Conservation (phyloP, 768 basidiomycete species). For the Mycena epipterygia region DNA sequence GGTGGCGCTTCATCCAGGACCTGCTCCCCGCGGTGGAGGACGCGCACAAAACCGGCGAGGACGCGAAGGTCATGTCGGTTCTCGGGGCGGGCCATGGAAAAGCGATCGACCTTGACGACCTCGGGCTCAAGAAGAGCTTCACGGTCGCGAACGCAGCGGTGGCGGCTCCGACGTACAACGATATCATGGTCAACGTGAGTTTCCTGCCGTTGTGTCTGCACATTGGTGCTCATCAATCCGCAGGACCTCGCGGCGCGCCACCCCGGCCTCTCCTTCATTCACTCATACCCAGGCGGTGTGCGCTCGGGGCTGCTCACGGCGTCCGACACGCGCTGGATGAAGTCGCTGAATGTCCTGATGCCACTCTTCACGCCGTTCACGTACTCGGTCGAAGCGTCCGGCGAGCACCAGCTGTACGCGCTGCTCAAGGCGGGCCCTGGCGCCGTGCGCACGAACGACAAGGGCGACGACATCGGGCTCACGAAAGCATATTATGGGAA, state of each 20-base stretch:
- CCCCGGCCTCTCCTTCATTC: constrained; percentile 52
- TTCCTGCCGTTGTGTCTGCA: background rate
- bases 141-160: constrained; percentile 48
- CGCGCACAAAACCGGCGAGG: constrained; percentile 61
- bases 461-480: constrained; percentile 29
- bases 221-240: background rate
- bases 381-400: constrained; percentile 22
- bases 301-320: constrained; percentile 10
- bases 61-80: constrained; percentile 64
- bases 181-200: constrained; percentile 65
- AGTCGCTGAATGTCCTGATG: background rate
- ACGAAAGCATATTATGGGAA: constrained; percentile 16
- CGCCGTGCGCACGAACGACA: constrained; percentile 15
- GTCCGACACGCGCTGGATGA: constrained; percentile 8
- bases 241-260: constrained; percentile 50
- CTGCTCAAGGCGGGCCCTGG: constrained; percentile 25
- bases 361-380: constrained; percentile 16
- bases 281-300: constrained; percentile 44
- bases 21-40: constrained; percentile 58
- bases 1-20: constrained; percentile 63
- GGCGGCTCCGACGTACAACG: constrained; percentile 60
- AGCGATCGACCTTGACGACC: constrained; percentile 58
- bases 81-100: constrained; percentile 50
- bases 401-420: constrained; percentile 28
- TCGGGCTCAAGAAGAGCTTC: constrained; percentile 65